Conservation (phyloP, 2,329 filamentous ascomycete genomes). For the Phoma sp. region DNA sequence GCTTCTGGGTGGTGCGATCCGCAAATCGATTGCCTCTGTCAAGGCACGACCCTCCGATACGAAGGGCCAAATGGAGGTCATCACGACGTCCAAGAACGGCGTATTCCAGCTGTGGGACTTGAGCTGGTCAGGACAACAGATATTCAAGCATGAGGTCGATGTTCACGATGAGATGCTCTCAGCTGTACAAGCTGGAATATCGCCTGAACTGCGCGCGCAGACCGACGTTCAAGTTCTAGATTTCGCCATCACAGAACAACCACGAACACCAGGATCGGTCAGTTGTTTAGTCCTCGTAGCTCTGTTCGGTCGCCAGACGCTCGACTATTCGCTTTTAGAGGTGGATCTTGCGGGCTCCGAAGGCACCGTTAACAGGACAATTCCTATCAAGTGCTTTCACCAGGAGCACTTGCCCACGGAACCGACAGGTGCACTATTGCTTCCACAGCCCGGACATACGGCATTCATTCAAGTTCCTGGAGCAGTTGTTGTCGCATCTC, state of each 20-base stretch:
- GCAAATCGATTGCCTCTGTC: conserved; percentile 81
- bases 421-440: conserved; percentile 62
- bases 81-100: conserved; percentile 78
- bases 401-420: conserved; percentile 44
- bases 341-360: conserved; percentile 63
- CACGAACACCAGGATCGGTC: conserved; percentile 42
- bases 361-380: conserved; percentile 67
- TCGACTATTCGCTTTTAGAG: conserved; percentile 78
- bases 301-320: conserved; percentile 30
- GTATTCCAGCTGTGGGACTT: conserved; percentile 86
- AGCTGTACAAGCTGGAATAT: conserved; percentile 64
- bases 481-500: conserved; percentile 77
- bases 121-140: conserved; percentile 83
- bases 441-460: conserved; percentile 79
- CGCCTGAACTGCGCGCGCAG: conserved; percentile 55
- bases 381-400: conserved; percentile 65
- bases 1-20: conserved; percentile 71
- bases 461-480: conserved; percentile 82
- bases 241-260: conserved; percentile 68
- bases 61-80: conserved; percentile 82
- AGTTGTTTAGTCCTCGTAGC: conserved; percentile 43
- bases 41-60: conserved; percentile 73
- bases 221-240: conserved; percentile 76
- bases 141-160: conserved; percentile 74
- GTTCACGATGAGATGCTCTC: conserved; percentile 67